Percentiles rank a stretch among this genome's conserved stretches.
Evolutionary conservation across 257 asterid species (phyloP).

Genomic region (Ilex asprella): DNA sequence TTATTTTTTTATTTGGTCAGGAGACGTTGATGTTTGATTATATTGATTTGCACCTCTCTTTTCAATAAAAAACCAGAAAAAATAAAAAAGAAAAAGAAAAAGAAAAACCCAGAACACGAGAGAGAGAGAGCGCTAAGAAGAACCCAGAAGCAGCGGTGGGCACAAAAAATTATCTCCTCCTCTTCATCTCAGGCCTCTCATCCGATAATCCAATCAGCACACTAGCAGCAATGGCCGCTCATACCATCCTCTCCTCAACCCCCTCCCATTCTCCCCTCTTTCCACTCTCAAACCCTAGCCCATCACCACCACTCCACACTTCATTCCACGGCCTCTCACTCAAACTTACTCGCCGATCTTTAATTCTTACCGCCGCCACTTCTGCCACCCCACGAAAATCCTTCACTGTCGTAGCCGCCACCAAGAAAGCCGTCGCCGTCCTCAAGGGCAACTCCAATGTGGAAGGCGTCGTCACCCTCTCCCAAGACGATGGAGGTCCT

Average conservation of each 20-base stretch:
- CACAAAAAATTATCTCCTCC: too few species aligned
- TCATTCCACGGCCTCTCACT: conserved; percentile 63
- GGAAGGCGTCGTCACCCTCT: conserved; percentile 86
- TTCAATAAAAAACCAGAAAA: too few species aligned
- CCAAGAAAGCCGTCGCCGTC: conserved; percentile 84
- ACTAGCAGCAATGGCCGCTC: conserved; percentile 71
- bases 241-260: conserved; percentile 33
- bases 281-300: conserved; percentile 25
- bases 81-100: too few species aligned
- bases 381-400: conserved; percentile 48
- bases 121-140: too few species aligned
- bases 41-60: too few species aligned
- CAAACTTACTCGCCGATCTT: conserved; percentile 41
- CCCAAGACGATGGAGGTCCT: conserved; percentile 69
- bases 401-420: conserved; percentile 53
- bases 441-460: conserved; percentile 79
- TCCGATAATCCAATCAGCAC: too few species aligned
- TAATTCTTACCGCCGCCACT: conserved; percentile 2
- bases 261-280: conserved; percentile 19
- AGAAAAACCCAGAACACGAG: too few species aligned
- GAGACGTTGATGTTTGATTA: too few species aligned
- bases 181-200: too few species aligned
- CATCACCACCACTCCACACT: conserved; percentile 35
- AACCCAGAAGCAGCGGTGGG: too few species aligned
- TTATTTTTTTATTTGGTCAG: too few species aligned